phyloP scores from a whole-genome alignment of 768 basidiomycete species.

The Postia placenta region DNA sequence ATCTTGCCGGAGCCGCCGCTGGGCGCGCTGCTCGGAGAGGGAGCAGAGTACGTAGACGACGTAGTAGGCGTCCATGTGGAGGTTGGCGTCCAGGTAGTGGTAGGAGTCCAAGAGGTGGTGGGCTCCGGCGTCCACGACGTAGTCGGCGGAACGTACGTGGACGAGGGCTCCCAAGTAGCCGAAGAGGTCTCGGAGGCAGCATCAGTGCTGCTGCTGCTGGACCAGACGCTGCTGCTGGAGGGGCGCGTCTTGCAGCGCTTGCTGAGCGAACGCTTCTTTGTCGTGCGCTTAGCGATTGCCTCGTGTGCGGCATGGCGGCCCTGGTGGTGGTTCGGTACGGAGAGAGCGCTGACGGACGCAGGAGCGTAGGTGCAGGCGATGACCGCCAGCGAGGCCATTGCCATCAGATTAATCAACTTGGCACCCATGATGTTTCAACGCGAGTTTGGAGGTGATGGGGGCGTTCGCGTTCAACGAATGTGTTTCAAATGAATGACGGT shows the following conservation, averaged over 20 bases:
- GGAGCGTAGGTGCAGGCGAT: slow-evolving; percentile 44
- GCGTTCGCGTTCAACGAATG: slow-evolving; percentile 13
- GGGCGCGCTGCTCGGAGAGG: slow-evolving; percentile 16
- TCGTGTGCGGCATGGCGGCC: slow-evolving; percentile 39
- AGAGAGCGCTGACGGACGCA: slow-evolving; percentile 46
- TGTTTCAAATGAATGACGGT: slow-evolving; percentile 23
- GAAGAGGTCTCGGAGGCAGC: not conserved
- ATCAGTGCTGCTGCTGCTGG: slow-evolving; percentile 15
- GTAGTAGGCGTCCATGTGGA: not conserved
- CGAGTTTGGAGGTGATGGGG: not conserved
- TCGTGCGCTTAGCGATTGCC: slow-evolving; percentile 35
- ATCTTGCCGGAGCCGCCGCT: slow-evolving; percentile 34
- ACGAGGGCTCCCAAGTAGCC: not conserved
- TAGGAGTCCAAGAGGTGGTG: slow-evolving; percentile 10
- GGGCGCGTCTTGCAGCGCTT: slow-evolving; percentile 56
- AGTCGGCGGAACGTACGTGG: slow-evolving; percentile 6
- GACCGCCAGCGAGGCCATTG: slow-evolving; percentile 52
- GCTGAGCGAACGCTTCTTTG: slow-evolving; percentile 37
- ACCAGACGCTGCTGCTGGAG: slow-evolving; percentile 11
- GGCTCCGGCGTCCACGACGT: slow-evolving; percentile 13
- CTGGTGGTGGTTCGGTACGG: slow-evolving; percentile 22
- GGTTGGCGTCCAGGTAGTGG: not conserved
- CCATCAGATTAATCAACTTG: slow-evolving; percentile 52
- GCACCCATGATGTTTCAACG: slow-evolving; percentile 12
- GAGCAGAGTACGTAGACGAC: slow-evolving; percentile 5